Evolutionary conservation across 179 eudicot species (phyloP), one percentile per base, ranked within the genome.

Genomic region (Carnegiea gigantea): DNA sequence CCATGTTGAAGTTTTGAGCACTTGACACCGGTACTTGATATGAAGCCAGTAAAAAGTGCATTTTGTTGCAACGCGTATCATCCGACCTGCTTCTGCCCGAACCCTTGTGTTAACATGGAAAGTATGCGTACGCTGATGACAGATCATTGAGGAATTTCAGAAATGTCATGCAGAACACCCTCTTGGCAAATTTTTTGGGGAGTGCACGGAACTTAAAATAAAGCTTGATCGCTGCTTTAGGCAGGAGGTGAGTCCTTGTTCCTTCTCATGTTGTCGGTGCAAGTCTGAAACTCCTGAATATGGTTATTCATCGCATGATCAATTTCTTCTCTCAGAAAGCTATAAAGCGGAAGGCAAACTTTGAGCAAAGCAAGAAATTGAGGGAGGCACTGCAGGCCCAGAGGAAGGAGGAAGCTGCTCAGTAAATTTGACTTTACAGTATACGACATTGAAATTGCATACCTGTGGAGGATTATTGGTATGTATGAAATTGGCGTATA

Each of bases 161-260:
- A 95, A 91, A 83, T 95, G 98, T 86, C 98, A 95, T 80, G 23
- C 81, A 15, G 98, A 93, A 54, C 98, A 95, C 83, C 97, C 98
- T 14, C 13, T 86, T 67, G 91, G 87, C 80, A 95, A 92, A 85
- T 95, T 93, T 82, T 90, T 93, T 64, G 97, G 97, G 59, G 81
- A 89, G 74, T 95, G 98, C 92, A 95, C 98, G n/a, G 92, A 90
- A 79, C 92, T 95, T 20, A 95, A 95, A 88, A 84, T 95, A 57
- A 92, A 92, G 89, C 97, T 95, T 70, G 98, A 95, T 67, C 88
- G 88, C 23, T 95, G 98, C 84, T 95, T 95, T 83, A 89, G 98
- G 77, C 93, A 93, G 82, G 97, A 95, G 88, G 98, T 92, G 80
- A 82, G 85, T 70, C 46, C 9, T 18, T n/a, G 33, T 70, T 36